Evolutionary conservation across 2,329 filamentous ascomycete species (phyloP).

Genomic region (Arachnomyces sp.): DNA sequence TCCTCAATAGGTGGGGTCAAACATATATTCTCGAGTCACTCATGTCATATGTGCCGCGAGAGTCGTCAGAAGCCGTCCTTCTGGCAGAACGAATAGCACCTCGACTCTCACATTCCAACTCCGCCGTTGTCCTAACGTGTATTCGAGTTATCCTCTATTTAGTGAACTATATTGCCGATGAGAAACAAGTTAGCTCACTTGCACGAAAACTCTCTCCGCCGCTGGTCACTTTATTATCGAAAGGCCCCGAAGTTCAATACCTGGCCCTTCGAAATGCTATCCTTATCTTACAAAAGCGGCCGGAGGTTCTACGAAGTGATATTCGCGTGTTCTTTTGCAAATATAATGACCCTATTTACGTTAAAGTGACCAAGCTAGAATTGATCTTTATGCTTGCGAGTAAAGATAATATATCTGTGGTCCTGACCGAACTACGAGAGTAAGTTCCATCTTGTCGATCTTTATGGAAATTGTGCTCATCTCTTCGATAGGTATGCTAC

Average conservation of each 20-base stretch:
- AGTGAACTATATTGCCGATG: constrained; percentile 95
- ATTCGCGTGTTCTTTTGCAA: constrained; percentile 99
- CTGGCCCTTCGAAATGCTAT: constrained; percentile 88
- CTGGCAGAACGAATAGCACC: constrained; percentile 90
- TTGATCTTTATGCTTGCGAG: constrained; percentile 98
- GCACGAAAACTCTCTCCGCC: constrained; percentile 93
- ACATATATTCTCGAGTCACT: constrained; percentile 96
- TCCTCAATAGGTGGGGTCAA: constrained; percentile 73
- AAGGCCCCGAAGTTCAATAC: constrained; percentile 97
- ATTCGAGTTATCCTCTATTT: constrained; percentile 94
- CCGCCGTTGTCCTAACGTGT: constrained; percentile 89
- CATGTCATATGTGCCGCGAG: constrained; percentile 95
- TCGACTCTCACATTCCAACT: constrained; percentile 94
- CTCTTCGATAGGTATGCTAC: constrained; percentile 61
- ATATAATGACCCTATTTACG: constrained; percentile 98
- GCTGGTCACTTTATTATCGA: constrained; percentile 86
- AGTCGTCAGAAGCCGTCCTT: constrained; percentile 76
- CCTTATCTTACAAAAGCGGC: constrained; percentile 83
- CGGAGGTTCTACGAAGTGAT: constrained; percentile 90
- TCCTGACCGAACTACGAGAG: constrained; percentile 87
- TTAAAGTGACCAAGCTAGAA: constrained; percentile 97
- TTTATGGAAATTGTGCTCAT: neutral
- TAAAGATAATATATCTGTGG: constrained; percentile 90
- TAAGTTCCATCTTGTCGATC: constrained; percentile 37
- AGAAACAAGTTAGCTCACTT: constrained; percentile 77